These are phyloP conservation scores for Ophiostoma montium DNA, from an alignment of 2,329 filamentous ascomycete species.

Conservation along the genomic window DNA sequence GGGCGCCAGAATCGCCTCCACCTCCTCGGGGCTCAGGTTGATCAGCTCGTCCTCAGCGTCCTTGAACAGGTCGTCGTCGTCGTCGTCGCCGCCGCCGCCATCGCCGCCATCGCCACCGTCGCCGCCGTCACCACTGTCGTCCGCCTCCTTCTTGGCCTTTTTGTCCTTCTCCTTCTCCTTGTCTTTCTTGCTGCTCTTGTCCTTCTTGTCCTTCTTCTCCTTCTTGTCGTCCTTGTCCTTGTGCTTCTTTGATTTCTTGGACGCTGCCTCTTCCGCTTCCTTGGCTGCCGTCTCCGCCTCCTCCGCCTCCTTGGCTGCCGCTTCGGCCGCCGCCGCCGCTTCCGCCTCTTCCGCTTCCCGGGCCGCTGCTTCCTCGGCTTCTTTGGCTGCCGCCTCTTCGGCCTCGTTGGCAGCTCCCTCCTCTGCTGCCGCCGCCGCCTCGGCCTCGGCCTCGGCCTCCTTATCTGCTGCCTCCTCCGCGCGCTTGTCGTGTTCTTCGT, in stretches of 20 bases:
- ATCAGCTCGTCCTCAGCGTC: conserved; percentile 17
- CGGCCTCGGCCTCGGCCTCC: conserved; percentile 16
- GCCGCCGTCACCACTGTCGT: too few species aligned
- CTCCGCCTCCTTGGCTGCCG: not conserved
- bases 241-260: conserved; percentile 1
- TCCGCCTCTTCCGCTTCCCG: conserved; percentile 25
- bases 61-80: conserved; percentile 19
- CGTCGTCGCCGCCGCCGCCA: too few species aligned
- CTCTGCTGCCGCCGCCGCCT: conserved; percentile 21
- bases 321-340: conserved; percentile 17
- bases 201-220: conserved; percentile 13
- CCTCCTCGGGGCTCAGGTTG: conserved; percentile 27
- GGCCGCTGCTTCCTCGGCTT: conserved; percentile 15
- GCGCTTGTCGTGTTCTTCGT: conserved; percentile 19
- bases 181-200: conserved; percentile 4
- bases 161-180: conserved; percentile 14
- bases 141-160: conserved; percentile 13
- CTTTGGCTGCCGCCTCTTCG: conserved; percentile 12
- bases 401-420: conserved; percentile 13
- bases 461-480: conserved; percentile 14
- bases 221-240: conserved; percentile 19
- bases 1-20: conserved; percentile 27
- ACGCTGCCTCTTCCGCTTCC: conserved; percentile 17
- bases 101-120: too few species aligned
- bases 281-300: conserved; percentile 19